These are phyloP conservation scores for Macroventuria anomochaeta DNA, from an alignment of 2,329 filamentous ascomycete species.

Conservation along the genomic window DNA sequence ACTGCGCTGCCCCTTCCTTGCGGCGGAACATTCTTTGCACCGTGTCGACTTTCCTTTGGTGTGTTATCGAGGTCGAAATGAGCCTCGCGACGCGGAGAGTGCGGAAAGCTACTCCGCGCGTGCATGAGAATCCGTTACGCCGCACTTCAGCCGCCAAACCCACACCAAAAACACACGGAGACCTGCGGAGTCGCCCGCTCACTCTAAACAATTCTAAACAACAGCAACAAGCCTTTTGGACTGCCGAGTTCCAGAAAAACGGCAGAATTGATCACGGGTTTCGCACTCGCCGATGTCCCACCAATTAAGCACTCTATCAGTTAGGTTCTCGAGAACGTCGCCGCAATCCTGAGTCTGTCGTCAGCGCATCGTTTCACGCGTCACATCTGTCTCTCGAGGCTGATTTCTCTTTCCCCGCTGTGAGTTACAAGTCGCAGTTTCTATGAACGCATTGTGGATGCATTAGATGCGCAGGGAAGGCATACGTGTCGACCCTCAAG, in stretches of 20 bases:
- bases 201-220: slow-evolving; percentile 7
- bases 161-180: slow-evolving; percentile 16
- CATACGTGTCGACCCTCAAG: not conserved
- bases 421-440: not conserved
- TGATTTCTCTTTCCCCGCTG: not conserved
- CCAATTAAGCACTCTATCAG: not conserved
- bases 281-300: not conserved
- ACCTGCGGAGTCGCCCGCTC: slow-evolving; percentile 13
- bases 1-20: slow-evolving; percentile 2
- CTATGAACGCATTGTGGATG: not conserved
- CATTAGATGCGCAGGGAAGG: not conserved
- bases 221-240: slow-evolving; percentile 1
- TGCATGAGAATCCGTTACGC: slow-evolving; percentile 27
- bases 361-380: slow-evolving; percentile 6
- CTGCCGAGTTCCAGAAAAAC: slow-evolving; percentile 3
- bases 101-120: slow-evolving; percentile 25
- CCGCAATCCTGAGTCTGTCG: not conserved
- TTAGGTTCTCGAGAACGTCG: not conserved
- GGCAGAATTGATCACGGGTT: not conserved
- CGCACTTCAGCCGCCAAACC: slow-evolving; percentile 15
- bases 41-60: slow-evolving; percentile 31
- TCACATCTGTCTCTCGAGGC: not conserved
- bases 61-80: slow-evolving; percentile 21
- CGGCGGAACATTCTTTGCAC: slow-evolving; percentile 19
- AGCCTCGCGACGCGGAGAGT: slow-evolving; percentile 17